Evolutionary conservation across 441 rosid species (phyloP).

Genomic region (Populus tomentosa): DNA sequence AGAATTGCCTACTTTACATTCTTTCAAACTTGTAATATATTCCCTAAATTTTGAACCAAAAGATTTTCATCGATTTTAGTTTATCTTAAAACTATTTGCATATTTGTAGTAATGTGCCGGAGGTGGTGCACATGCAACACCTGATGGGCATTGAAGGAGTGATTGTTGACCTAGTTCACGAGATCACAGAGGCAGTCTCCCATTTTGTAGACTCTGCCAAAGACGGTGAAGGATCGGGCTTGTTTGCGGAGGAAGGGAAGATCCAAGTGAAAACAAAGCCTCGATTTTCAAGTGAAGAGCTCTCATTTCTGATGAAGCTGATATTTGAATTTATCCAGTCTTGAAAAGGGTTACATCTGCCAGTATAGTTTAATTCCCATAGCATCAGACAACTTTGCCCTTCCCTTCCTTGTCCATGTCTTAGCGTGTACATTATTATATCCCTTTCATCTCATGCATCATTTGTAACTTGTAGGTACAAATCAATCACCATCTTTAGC

Average conservation of each 20-base stretch:
- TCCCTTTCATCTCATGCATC: too few species aligned
- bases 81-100: neutral
- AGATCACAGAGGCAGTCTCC: slow-evolving; percentile 55
- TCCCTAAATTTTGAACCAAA: neutral
- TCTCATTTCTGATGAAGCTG: slow-evolving; percentile 36
- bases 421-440: too few species aligned
- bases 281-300: slow-evolving; percentile 29
- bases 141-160: slow-evolving; percentile 87
- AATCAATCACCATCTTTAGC: too few species aligned
- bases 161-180: slow-evolving; percentile 71
- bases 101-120: slow-evolving; percentile 50
- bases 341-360: slow-evolving; percentile 6
- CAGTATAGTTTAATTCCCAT: neutral
- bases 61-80: neutral
- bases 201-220: slow-evolving; percentile 2
- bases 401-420: neutral
- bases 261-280: slow-evolving; percentile 23
- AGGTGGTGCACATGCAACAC: slow-evolving; percentile 73
- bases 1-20: neutral
- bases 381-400: too few species aligned
- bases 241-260: slow-evolving; percentile 16
- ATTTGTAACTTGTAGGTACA: too few species aligned
- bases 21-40: neutral
- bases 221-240: slow-evolving; percentile 19
- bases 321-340: slow-evolving; percentile 35